Evolutionary conservation across 805 yeast genomes (phyloP), one percentile per base, ranked within the genome.

Genomic region (Metschnikowia chrysomelidarum): DNA sequence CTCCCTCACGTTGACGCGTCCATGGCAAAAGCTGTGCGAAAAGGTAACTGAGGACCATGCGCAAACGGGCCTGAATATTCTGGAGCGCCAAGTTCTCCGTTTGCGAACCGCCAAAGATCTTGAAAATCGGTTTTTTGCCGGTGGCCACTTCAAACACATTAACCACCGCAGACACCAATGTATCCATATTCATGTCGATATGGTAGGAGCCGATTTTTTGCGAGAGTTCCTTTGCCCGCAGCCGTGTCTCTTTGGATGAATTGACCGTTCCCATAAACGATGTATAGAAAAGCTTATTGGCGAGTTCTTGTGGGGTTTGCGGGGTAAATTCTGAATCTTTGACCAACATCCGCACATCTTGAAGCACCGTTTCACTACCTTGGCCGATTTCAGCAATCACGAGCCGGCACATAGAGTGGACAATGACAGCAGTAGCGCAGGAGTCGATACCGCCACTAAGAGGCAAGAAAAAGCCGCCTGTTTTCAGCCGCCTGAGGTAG

Each of bases 401-500:
- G 13, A 91, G 63, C 21, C 87, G 68, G 57, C 98, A 91, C 98
- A 93, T 93, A 14, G 94, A 85, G 54, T 83, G 86, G 18, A 93
- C 95, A 50, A 93, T 88, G 12, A 85, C 85, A 0, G 98, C 93
- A 0, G 98, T 93, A 2, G 98, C 96, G 67, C 98, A 94, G 22
- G 95, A 85, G 57, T 93, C 99, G 45, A 93, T 91, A 32, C 99
- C 99, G 13, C 99, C 99, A 58, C 95, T 83, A 32, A 93, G 68
- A 0, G 99, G 98, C 29, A 93, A 67, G 61, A 93, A 94, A 57
- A 73, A 93, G 0, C 99, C 99, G 0, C 88, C 87, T 33, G 93
- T 85, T 47, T 77, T 78, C 49, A 95, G 87, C 46, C 99, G 75
- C 58, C 99, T 76, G 40, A 93, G 71, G 54, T 93, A 93, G 60